Evolutionary conservation across 192 early-diverging fungal genomes (phyloP).

Genomic region (Gaertneriomyces semiglobifer): DNA sequence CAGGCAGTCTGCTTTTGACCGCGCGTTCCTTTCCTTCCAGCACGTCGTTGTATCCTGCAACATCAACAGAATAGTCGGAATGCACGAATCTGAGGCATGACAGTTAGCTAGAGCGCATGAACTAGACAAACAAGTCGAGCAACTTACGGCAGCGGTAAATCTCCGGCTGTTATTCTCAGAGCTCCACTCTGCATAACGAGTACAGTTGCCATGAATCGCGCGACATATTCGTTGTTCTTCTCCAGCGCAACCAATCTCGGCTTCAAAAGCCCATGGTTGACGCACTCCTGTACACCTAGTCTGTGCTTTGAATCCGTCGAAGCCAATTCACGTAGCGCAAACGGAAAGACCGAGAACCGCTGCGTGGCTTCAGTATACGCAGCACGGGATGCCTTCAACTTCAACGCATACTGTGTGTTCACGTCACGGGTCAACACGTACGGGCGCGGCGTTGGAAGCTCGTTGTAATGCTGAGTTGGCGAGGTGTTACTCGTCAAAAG

Average conservation of each 20-base stretch:
- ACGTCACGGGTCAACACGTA: constrained; percentile 83
- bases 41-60: neutral
- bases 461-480: constrained; percentile 9
- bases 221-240: constrained; percentile 64
- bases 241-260: constrained; percentile 75
- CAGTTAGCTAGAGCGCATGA: too few relatives aligned
- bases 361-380: constrained; percentile 64
- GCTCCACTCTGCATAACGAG: constrained; percentile 72
- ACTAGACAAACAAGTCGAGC: too few relatives aligned
- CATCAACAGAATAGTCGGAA: constrained; percentile 6
- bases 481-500: constrained; percentile 74
- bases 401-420: constrained; percentile 72
- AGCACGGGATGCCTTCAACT: constrained; percentile 77
- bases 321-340: constrained; percentile 67
- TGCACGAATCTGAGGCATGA: neutral
- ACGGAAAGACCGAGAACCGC: constrained; percentile 81
- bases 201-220: constrained; percentile 85
- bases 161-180: constrained; percentile 60
- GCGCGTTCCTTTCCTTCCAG: constrained; percentile 2
- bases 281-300: constrained; percentile 81
- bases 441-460: constrained; percentile 58
- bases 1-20: neutral
- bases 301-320: constrained; percentile 75
- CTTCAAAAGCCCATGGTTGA: constrained; percentile 69
- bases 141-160: constrained; percentile 68